Base-by-base conservation (phyloP, 2,329 filamentous ascomycete genomes). In the Neofusicoccum sp. region DNA sequence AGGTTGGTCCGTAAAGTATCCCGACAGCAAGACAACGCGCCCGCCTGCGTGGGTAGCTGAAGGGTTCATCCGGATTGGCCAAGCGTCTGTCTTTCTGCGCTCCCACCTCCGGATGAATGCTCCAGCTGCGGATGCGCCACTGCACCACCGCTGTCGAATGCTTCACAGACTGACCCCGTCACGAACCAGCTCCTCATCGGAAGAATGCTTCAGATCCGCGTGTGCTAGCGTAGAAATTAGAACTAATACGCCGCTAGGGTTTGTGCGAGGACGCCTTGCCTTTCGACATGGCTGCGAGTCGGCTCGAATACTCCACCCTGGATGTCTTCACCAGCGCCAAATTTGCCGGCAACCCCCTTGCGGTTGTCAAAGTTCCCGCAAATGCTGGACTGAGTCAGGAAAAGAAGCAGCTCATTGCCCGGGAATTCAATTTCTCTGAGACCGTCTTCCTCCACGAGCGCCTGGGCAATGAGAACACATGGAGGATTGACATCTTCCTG, bases 351-450 rank as follows among this genome's bases (percentile, higher is more conserved):
- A 85, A 86, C 63, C 83, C 80, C 2, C 73, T 86, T 1, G 83
- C 79, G n/a, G 76, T 86, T n/a, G 78, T 85, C 63, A 73, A 76
- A 41, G 71, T 85, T 11, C 76, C 77, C 3, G 63, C 67, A 45
- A 64, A 69, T 38, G 63, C 66, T 24, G 54, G 60, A 6, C 63
- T 80, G 47, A 78, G 73, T 9, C 81, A 83, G 58, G 70, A 72
- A 36, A 76, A 81, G 63, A 83, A 85, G 67, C 83, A 84, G 67
- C 69, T 66, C 45, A 80, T 86, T 60, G 81, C 83, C 4, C 70
- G 73, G 33, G 84, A 86, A 64, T 86, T 85, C 74, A 85, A 85
- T 64, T 74, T 83, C 38, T 84, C 82, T 0, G 84, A 86, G 64
- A 84, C 81, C 0, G 80, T 84, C 26, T 84, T 86, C 63, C 68